phyloP scores from a whole-genome alignment of 1,284 basidiomycete species.

The Neonothopanus nambi region DNA sequence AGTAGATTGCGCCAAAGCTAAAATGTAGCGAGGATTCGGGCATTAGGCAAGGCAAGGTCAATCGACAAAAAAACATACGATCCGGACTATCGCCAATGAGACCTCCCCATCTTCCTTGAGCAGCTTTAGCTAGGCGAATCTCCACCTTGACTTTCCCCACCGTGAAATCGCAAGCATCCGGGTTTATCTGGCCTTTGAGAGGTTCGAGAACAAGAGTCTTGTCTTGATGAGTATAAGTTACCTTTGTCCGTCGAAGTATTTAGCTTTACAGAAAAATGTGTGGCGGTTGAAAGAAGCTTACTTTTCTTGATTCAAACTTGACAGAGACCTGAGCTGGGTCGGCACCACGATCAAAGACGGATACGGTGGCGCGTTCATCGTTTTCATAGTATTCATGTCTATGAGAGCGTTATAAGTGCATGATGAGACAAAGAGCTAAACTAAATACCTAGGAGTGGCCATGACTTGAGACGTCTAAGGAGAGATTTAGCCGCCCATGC shows the following conservation, averaged over 20 bases:
- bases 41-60: not conserved
- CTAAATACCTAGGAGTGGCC: conserved; percentile 44
- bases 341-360: conserved; percentile 79
- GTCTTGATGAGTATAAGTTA: conserved; percentile 64
- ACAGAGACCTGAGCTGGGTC: conserved; percentile 66
- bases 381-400: conserved; percentile 92
- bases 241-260: too few relatives aligned
- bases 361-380: conserved; percentile 71
- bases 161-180: conserved; percentile 59
- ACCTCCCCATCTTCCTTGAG: conserved; percentile 71
- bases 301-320: conserved; percentile 64
- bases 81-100: conserved; percentile 74
- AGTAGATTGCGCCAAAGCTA: conserved; percentile 31
- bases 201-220: conserved; percentile 69
- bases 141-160: conserved; percentile 87
- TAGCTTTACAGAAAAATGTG: too few relatives aligned
- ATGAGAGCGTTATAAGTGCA: not conserved
- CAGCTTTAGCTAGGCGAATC: conserved; percentile 64
- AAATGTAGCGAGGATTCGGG: not conserved
- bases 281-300: conserved; percentile 31
- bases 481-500: not conserved
- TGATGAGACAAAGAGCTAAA: not conserved
- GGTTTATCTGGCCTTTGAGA: conserved; percentile 78
- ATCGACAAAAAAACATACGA: conserved; percentile 45
- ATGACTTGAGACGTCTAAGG: conserved; percentile 25